A percentile compares a stretch with the other conserved stretches of the same genome.
These are phyloP conservation scores for Pseudognaphalium luteoalbum DNA, from an alignment of 129 eudicot species.

Conservation along the genomic window DNA sequence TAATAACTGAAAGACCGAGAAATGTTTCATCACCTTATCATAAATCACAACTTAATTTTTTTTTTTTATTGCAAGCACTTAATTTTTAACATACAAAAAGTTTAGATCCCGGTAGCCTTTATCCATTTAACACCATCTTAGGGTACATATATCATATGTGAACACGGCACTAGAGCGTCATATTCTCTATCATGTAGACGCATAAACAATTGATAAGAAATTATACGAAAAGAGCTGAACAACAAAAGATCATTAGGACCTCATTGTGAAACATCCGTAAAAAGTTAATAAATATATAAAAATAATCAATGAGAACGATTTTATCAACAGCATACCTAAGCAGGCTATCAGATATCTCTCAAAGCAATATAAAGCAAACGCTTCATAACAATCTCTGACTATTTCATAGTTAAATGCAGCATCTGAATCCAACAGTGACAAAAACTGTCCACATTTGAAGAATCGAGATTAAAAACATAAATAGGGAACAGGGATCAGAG, in stretches of 20 bases:
- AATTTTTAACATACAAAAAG: neutral
- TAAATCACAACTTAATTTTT: no score
- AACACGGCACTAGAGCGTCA: neutral
- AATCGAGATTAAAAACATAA: slow-evolving; percentile 21
- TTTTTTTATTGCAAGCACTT: no score
- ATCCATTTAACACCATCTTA: neutral
- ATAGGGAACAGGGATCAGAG: neutral
- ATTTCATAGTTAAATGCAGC: slow-evolving; percentile 89
- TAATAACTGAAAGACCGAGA: no score
- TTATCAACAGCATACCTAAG: slow-evolving; percentile 66
- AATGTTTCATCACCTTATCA: no score
- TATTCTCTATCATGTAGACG: neutral
- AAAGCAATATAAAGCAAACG: slow-evolving; percentile 95
- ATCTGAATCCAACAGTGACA: slow-evolving; percentile 72
- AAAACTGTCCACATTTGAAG: slow-evolving; percentile 46
- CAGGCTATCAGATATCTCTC: slow-evolving; percentile 98
- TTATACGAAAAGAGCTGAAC: neutral
- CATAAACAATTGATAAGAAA: neutral
- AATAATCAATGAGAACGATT: slow-evolving; percentile 5
- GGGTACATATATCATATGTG: neutral
- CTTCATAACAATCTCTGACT: slow-evolving; percentile 94
- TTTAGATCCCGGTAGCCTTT: neutral
- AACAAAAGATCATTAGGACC: neutral
- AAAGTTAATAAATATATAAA: neutral
- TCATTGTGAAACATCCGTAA: neutral